Base-by-base conservation (phyloP, 305 asterid species). In the Plantago rigida region DNA sequence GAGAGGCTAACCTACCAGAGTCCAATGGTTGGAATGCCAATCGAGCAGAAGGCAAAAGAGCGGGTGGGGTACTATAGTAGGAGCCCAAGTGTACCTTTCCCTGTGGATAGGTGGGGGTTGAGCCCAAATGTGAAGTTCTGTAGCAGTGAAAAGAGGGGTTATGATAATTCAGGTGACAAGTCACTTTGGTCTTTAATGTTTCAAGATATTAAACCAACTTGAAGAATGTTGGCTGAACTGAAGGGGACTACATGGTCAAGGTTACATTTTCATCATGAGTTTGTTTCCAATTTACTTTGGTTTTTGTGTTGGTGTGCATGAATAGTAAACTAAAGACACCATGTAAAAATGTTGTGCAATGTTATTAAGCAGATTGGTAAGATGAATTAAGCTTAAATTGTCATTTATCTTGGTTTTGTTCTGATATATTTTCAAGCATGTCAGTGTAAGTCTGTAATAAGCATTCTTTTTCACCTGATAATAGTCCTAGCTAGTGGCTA, bases 171-270 rank as follows among this genome's bases (percentile, higher is more conserved):
- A 42, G 89, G 77, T 41, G 69, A 64, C 47, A 79, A 79, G 9
- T 90, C 94, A 8, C 80, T 79, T 1, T 87, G 97, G 95, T 85
- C 94, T 47, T 63, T 90, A 58, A 85, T 90, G 97, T 90, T 90
- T 85, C 85, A 85, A 67, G 86, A 87, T 75, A 70, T 90, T 78
- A 90, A 90, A 72, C 97, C 95, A 13, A 90, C 90, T 66, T 87
- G 74, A 78, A 58, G 13, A 28, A n/a, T 9, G 9, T 12, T n/a
- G 52, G 54, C 9, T 34, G 24, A 46, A 11, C 13, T 34, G 12
- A 11, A 11, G 41, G 12, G 42, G 17, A 53, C 36, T 26, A 12
- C 59, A 11, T 5, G 7, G 36, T 41, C 31, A 53, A 53, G 36
- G 11, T 53, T 4, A 36, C 44, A 8, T 0, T 1, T 8, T 36